Evolutionary conservation across 2,329 filamentous ascomycete genomes (phyloP), one percentile per base, ranked within the genome.

Genomic region (Beauveria rudraprayagi): DNA sequence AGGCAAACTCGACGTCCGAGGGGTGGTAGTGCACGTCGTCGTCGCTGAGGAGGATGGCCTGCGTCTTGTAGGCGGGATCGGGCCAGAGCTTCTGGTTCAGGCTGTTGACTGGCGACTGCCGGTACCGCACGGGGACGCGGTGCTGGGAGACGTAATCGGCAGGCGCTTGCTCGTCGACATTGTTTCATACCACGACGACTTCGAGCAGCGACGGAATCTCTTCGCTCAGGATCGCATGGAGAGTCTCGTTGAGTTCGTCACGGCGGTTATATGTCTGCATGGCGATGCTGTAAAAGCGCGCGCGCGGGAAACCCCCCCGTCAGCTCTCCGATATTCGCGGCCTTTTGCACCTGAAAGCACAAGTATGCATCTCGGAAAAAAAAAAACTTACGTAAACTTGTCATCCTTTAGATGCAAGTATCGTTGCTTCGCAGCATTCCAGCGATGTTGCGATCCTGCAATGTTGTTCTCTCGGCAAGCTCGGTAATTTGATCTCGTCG

Each of bases 1-100:
- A 76, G 37, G 70, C 72, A 19, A 75, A 76, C 28, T 76, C 74
- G 16, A 76, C 68, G 47, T 76, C 74, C 3, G 65, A 61, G 22
- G 74, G 74, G 43, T 70, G 66, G 65, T 74, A 76, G 65, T 72
- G 74, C 17, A 76, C 72, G 56, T 76, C 74, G 62, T 76, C 74
- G 41, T 76, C 74, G 26, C 69, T 72, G 11, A 75, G 68, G 30
- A 76, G 70, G n/a, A 76, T 70, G 7, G 74, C 74, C 60, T 76
- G 68, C 30, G 73, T 76, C 53, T 69, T 63, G 63, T 73, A 76
- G 2, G 66, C 64, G 4, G 72, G 69, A 37, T 75, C 72, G 1
- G 73, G 70, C 66, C 67, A 67, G 37, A 76, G 70, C 61, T 75
- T 75, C 51, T 73, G 66, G 66, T 76, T 76, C 34, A 76, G 70